phyloP scores from a whole-genome alignment of 1,284 basidiomycete genomes.

The Puccinia coronata region DNA sequence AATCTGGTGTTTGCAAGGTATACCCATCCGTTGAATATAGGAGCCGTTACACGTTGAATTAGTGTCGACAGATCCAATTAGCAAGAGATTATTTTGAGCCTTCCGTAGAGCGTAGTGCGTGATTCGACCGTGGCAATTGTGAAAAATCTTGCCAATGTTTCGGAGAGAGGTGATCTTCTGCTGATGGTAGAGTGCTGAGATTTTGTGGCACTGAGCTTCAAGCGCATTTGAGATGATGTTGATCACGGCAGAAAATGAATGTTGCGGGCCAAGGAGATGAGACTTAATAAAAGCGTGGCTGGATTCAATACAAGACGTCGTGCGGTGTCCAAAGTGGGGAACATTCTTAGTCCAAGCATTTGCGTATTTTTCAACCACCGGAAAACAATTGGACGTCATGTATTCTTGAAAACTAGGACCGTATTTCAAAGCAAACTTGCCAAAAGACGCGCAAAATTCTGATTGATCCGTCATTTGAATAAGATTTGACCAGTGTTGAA shows the following conservation, averaged over 20 bases:
- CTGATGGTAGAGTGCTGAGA: neutral
- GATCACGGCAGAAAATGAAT: neutral
- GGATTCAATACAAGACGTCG: neutral
- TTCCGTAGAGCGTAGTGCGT: neutral
- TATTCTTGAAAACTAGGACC: neutral
- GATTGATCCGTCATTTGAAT: too few relatives aligned
- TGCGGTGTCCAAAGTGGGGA: neutral
- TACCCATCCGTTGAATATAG: too few relatives aligned
- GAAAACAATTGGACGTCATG: neutral
- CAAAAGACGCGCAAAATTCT: too few relatives aligned
- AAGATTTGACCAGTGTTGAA: too few relatives aligned
- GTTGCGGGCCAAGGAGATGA: neutral
- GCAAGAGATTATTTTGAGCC: conserved; percentile 6
- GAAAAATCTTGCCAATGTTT: neutral
- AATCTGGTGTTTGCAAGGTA: too few relatives aligned
- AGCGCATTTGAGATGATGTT: neutral
- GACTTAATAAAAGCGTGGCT: neutral
- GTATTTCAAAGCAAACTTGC: neutral
- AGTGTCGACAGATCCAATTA: too few relatives aligned
- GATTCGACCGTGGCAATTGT: neutral
- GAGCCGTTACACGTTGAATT: too few relatives aligned
- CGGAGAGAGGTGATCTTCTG: neutral
- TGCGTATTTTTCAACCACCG: neutral
- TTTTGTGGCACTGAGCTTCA: neutral
- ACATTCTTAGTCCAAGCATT: neutral